Percentiles rank a stretch among this genome's conserved stretches.
phyloP scores from a whole-genome alignment of 352 stramenopile species.

The Phytopythium litorale region DNA sequence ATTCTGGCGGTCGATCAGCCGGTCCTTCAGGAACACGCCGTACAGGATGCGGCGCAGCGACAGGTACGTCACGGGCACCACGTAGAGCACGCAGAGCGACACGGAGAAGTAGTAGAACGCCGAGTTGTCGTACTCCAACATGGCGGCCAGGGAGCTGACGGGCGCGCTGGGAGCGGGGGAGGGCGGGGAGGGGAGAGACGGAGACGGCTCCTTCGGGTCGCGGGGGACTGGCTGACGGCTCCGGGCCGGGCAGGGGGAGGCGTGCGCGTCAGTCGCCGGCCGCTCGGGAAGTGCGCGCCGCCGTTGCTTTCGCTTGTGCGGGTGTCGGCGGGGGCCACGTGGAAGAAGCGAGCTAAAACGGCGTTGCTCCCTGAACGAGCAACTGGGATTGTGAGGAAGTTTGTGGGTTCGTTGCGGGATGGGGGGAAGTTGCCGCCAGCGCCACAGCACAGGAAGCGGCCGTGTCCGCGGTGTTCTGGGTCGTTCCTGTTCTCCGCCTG shows the following conservation, averaged over 20 bases:
- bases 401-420: background rate
- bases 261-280: background rate
- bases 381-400: background rate
- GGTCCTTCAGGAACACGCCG: conserved; percentile 87
- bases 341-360: conserved; percentile 9
- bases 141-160: conserved; percentile 16
- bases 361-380: background rate
- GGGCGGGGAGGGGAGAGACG: background rate
- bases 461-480: background rate
- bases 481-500: background rate
- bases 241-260: background rate
- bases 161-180: no score
- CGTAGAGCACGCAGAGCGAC: conserved; percentile 95
- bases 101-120: conserved; percentile 99
- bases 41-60: conserved; percentile 82
- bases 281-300: conserved; percentile 8
- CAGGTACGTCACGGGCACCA: conserved; percentile 94
- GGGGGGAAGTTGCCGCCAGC: background rate
- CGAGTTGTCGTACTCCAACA: conserved; percentile 99
- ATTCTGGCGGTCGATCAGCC: conserved; percentile 78
- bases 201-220: background rate
- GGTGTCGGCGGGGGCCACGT: conserved; percentile 3
- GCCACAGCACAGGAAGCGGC: background rate
- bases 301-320: conserved; percentile 5
- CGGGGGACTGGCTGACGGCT: background rate